Evolutionary conservation across 2,329 filamentous ascomycete species (phyloP).

Genomic region (Diplodia seriata): DNA sequence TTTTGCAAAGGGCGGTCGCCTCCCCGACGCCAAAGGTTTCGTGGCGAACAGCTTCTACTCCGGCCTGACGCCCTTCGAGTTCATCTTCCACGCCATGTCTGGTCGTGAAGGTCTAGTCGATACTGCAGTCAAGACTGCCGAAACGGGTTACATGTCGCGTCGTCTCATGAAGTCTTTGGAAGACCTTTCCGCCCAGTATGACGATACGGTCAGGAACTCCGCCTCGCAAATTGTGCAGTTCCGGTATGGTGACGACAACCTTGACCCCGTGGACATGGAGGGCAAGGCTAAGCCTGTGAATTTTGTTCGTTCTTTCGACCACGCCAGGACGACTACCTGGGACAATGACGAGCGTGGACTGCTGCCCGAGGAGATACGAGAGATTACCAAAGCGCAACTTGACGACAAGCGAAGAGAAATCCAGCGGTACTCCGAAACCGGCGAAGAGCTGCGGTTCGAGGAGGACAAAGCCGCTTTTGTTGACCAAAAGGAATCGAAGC

Average conservation of each 20-base stretch:
- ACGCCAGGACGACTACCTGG: conserved; percentile 79
- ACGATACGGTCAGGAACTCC: conserved; percentile 92
- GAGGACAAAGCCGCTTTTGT: conserved; percentile 59
- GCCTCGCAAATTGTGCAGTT: conserved; percentile 91
- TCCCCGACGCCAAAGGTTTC: conserved; percentile 96
- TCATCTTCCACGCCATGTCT: conserved; percentile 97
- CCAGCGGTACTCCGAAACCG: conserved; percentile 36
- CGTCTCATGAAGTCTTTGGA: conserved; percentile 97
- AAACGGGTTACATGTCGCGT: conserved; percentile 99
- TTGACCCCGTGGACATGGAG: conserved; percentile 98
- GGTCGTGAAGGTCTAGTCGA: conserved; percentile 98
- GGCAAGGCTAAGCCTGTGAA: conserved; percentile 90
- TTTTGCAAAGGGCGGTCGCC: conserved; percentile 89
- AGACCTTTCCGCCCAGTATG: conserved; percentile 91
- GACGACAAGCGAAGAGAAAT: conserved; percentile 71
- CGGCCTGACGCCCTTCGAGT: conserved; percentile 87
- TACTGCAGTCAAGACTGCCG: conserved; percentile 97
- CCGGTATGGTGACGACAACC: conserved; percentile 93
- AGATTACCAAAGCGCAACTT: conserved; percentile 72
- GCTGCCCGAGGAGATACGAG: conserved; percentile 74
- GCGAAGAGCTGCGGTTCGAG: conserved; percentile 42
- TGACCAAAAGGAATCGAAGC: conserved; percentile 71
- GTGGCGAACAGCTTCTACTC: conserved; percentile 97
- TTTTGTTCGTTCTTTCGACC: conserved; percentile 88
- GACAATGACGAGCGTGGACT: conserved; percentile 77